Evolutionary conservation across 208 protist genomes (phyloP), one percentile per base, ranked within the genome.

Genomic region (Leishmania mexicana): DNA sequence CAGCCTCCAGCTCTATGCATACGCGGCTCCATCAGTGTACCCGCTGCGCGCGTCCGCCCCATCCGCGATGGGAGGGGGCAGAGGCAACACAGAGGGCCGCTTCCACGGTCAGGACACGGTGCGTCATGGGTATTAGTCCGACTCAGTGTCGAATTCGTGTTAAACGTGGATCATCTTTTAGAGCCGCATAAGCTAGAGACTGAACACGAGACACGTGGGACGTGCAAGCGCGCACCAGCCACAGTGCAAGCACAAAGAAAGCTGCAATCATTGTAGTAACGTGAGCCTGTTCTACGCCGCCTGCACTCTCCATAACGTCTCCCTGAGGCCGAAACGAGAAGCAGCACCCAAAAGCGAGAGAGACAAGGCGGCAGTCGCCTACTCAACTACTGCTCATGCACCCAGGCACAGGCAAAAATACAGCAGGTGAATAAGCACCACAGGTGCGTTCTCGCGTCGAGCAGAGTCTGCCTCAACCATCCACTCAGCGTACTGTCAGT

Each of bases 141-240:
- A 85, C 81, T 85, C 81, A 85, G 85, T 88, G 85, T 88, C 85
- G 85, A 88, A 83, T 47, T 78, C 83, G 84, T 82, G 84, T 67
- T 85, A 78, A 83, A 81, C 85, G 75, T 60, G 79, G 83, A 83
- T 86, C 83, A 86, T 86, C 83, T 54, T 73, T 60, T 35, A 65
- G 21, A 54, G 38, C 24, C 1, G 68, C 11, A 47, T 38, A 40
- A 42, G 40, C 17, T 17, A 47, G 15, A 28, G 24, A 35, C 40
- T 64, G 64, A 64, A 19, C 8, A 42, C 38, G 45, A 21, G 31
- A 75, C 17, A 75, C 57, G 49, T 1, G 21, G 57, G n/a, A 47
- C 28, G 45, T 54, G n/a, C 51, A 58, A 42, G 47, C n/a, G 10
- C 28, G 45, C 42, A 42, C 17, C 72, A 40, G 47, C 11, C 28